Conservation (phyloP, 768 basidiomycete genomes). For the Boletus rubescentipes region DNA sequence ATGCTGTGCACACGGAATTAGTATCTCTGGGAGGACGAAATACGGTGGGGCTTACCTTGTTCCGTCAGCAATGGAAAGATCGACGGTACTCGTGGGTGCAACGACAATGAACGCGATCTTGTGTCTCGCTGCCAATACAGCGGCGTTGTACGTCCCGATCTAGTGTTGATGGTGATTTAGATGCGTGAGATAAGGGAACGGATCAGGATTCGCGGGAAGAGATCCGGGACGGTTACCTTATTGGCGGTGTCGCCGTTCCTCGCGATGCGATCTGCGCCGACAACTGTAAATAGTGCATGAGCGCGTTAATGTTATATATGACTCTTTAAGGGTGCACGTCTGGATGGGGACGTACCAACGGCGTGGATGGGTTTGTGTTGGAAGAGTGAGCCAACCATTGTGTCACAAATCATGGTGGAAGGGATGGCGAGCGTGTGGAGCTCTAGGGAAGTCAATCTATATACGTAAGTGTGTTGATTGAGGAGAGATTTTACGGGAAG, state of each 20-base stretch:
- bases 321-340: background rate
- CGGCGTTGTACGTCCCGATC: slow-evolving; percentile 96
- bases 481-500: background rate
- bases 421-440: slow-evolving; percentile 82
- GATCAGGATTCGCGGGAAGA: background rate
- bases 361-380: slow-evolving; percentile 83
- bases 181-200: background rate
- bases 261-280: slow-evolving; percentile 88
- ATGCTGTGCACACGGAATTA: slow-evolving; percentile 45
- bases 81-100: slow-evolving; percentile 90
- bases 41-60: slow-evolving; percentile 40
- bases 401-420: slow-evolving; percentile 94
- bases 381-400: slow-evolving; percentile 95
- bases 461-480: background rate
- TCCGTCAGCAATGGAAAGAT: slow-evolving; percentile 74
- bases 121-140: slow-evolving; percentile 86
- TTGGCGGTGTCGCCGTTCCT: slow-evolving; percentile 97
- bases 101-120: slow-evolving; percentile 90
- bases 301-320: background rate
- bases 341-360: slow-evolving; percentile 49
- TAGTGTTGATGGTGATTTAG: slow-evolving; percentile 13
- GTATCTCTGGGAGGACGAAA: background rate
- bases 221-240: slow-evolving; percentile 52
- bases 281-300: slow-evolving; percentile 43
- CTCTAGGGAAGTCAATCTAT: slow-evolving; percentile 85